These are phyloP conservation scores for Verticillium klebahnii DNA, from an alignment of 2,329 filamentous ascomycete genomes.

Conservation along the genomic window DNA sequence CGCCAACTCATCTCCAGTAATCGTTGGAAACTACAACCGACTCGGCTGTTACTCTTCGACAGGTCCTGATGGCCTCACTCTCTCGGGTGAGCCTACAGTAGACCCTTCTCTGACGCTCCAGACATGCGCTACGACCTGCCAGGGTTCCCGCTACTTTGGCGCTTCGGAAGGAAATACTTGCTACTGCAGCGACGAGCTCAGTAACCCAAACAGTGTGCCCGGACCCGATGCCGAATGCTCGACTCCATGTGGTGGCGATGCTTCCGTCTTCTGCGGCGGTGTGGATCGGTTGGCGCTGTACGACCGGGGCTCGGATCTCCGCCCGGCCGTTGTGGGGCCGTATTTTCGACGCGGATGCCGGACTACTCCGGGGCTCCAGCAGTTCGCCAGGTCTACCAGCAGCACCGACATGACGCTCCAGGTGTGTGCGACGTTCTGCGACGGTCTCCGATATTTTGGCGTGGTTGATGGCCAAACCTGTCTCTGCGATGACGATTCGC, in stretches of 20 bases:
- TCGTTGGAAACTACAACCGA: not conserved
- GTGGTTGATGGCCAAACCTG: constrained; percentile 33
- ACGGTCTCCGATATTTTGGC: constrained; percentile 33
- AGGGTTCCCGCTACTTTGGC: not conserved
- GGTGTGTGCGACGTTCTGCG: constrained; percentile 27
- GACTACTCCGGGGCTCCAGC: not conserved
- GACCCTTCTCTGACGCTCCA: not conserved
- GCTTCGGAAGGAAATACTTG: constrained; percentile 14
- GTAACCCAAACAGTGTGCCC: constrained; percentile 1
- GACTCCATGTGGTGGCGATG: not conserved
- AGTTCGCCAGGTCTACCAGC: constrained; percentile 1
- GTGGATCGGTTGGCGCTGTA: not conserved
- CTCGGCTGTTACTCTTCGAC: not conserved
- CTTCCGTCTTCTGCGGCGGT: not conserved
- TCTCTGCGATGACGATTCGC: constrained; percentile 30
- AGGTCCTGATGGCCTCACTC: not conserved
- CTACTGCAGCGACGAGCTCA: constrained; percentile 20
- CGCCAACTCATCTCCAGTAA: not conserved
- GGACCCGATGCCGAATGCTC: constrained; percentile 2
- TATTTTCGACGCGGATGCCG: not conserved
- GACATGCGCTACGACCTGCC: not conserved
- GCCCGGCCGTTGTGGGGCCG: not conserved
- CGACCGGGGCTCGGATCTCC: not conserved
- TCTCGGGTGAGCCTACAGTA: not conserved
- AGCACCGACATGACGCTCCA: constrained; percentile 27